Evolutionary conservation across 2,329 filamentous ascomycete species (phyloP).

Genomic region (Penicillium sp.): DNA sequence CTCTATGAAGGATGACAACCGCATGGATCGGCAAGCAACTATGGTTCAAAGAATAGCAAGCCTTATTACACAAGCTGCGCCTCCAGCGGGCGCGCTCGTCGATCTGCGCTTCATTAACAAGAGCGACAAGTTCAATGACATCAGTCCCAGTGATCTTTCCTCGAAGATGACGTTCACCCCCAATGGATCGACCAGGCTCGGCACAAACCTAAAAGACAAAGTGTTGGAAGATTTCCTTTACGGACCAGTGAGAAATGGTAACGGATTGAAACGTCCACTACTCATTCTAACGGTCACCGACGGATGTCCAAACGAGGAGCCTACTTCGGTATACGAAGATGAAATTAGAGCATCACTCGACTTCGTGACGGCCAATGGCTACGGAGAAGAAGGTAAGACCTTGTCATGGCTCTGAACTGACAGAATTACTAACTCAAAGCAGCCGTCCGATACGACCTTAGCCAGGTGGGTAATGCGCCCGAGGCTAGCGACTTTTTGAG

Average conservation of each 20-base stretch:
- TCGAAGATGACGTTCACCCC: not conserved
- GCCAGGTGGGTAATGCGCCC: not conserved
- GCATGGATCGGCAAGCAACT: not conserved
- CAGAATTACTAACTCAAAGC: too few species aligned
- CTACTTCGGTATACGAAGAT: not conserved
- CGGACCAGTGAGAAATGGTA: not conserved
- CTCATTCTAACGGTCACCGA: not conserved
- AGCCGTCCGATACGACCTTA: not conserved
- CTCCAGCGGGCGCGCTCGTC: not conserved
- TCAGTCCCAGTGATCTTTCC: not conserved
- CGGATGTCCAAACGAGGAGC: not conserved
- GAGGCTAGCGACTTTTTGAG: not conserved
- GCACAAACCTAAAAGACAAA: not conserved
- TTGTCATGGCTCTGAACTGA: not conserved
- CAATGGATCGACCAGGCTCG: not conserved
- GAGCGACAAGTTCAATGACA: not conserved
- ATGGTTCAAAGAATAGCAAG: not conserved
- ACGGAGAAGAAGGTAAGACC: not conserved
- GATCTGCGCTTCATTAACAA: constrained; percentile 1
- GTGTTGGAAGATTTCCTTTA: not conserved
- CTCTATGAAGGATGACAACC: not conserved
- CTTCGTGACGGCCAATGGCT: not conserved
- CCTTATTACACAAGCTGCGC: not conserved
- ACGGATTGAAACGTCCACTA: not conserved
- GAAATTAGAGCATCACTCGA: not conserved